Base-by-base conservation (phyloP, 768 basidiomycete genomes). In the Mycena pura region DNA sequence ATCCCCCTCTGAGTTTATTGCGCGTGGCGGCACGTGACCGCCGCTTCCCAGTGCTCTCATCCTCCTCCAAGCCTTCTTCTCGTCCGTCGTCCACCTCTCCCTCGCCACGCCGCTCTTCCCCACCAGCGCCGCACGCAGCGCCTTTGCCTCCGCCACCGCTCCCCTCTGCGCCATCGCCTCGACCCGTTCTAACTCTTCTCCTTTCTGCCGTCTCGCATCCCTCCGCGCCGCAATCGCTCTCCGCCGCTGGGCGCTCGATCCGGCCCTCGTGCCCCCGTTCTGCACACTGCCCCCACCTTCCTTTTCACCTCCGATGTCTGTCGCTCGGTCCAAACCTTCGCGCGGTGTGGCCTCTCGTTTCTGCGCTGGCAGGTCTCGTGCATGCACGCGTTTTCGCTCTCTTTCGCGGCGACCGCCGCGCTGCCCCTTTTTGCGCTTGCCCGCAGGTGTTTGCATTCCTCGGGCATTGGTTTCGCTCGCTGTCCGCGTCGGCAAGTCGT, bases 1-100 rank as follows among this genome's bases (percentile, higher is more conserved):
- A 59, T 51, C 27, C 57, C 57, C 57, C 57, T 29, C 49, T 59
- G 57, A 59, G 57, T 51, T 43, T 59, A 7, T 57, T 31, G 49
- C 57, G 41, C 34, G 15, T 22, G 15, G 40, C 21, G 24, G 22
- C 57, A 52, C 51, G 51, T 52, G 39, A 41, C 14, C 46, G 36
- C 46, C 39, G 14, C 13, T 34, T 15, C 48, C 40, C 41, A 58
- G 14, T 0, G 40, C 57, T 28, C 19, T 24, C 49, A 36, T 51
- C 25, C 34, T 34, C 25, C 49, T 22, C 57, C 57, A 59, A 22
- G 48, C 57, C 6, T 0, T 17, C 21, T 24, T 32, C 43, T 59
- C 57, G 2, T 50, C 41, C n/a, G 5, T 38, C 24, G 57, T 50
- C 15, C 14, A 59, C 48, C 17, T 7, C n/a, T 27, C 5, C 40